These are phyloP conservation scores for Cladosporium halotolerans DNA, from an alignment of 2,329 filamentous ascomycete species.

Conservation along the genomic window DNA sequence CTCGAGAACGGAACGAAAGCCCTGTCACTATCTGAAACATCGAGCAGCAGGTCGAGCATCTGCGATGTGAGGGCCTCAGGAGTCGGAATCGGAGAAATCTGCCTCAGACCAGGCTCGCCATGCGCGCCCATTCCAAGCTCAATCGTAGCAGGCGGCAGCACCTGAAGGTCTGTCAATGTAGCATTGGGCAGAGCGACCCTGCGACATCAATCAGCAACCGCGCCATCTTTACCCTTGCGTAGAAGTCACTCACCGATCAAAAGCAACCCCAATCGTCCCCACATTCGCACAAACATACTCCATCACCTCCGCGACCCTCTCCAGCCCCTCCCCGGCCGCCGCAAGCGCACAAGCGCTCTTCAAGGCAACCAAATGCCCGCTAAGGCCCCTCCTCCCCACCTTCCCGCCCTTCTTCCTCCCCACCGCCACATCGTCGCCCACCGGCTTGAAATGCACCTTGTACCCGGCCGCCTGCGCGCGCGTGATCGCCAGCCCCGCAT, in stretches of 20 bases:
- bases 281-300: conserved; percentile 33
- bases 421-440: conserved; percentile 60
- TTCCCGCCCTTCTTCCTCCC: conserved; percentile 50
- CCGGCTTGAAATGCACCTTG: conserved; percentile 53
- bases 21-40: conserved; percentile 29
- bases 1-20: conserved; percentile 32
- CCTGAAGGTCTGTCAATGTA: conserved; percentile 56
- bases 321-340: conserved; percentile 26
- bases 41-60: conserved; percentile 32
- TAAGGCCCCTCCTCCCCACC: conserved; percentile 56
- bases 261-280: conserved; percentile 31
- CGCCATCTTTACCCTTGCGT: no score
- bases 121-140: conserved; percentile 63
- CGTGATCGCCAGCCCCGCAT: conserved; percentile 55
- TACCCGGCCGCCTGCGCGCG: conserved; percentile 51
- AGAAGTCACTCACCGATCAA: conserved; percentile 25
- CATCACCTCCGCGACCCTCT: conserved; percentile 32
- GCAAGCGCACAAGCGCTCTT: conserved; percentile 55
- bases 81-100: conserved; percentile 43
- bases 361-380: conserved; percentile 55
- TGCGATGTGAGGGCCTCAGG: conserved; percentile 28
- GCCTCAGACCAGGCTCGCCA: conserved; percentile 57
- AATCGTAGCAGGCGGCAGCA: conserved; percentile 46
- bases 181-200: conserved; percentile 38
- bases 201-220: conserved; percentile 11